Conservation (phyloP, 2,329 filamentous ascomycete genomes). For the Ascochyta koolunga region DNA sequence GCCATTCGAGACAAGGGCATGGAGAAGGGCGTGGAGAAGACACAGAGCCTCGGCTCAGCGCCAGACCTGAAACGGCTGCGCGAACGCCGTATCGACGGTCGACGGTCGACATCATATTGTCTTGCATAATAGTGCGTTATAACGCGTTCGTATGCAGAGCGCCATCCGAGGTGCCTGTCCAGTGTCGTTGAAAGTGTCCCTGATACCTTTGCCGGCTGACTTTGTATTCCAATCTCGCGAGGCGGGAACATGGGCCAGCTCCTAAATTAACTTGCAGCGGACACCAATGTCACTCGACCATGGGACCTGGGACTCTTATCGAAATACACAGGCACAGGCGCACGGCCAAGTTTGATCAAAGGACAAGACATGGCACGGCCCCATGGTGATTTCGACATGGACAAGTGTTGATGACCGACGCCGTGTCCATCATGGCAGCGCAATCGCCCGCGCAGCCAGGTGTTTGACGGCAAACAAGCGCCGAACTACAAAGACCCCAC, state of each 20-base stretch:
- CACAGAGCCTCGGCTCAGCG: slow-evolving; percentile 20
- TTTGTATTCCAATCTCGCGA: slow-evolving; percentile 21
- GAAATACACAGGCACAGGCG: slow-evolving; percentile 10
- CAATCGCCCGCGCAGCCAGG: not conserved
- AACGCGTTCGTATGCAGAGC: not conserved
- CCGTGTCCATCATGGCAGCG: slow-evolving; percentile 18
- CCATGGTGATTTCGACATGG: slow-evolving; percentile 15
- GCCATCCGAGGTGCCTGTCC: not conserved
- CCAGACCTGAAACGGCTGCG: slow-evolving; percentile 1
- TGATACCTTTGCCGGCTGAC: slow-evolving; percentile 14
- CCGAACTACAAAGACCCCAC: slow-evolving; percentile 30
- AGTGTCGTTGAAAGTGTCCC: slow-evolving; percentile 5
- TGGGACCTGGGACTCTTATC: slow-evolving; percentile 14
- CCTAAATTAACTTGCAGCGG: slow-evolving; percentile 26
- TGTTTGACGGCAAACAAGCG: slow-evolving; percentile 18
- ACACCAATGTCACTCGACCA: slow-evolving; percentile 23
- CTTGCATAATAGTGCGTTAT: not conserved
- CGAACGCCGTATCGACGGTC: slow-evolving; percentile 5
- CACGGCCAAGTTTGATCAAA: slow-evolving; percentile 9
- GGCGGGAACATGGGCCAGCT: slow-evolving; percentile 23
- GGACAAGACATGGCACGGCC: slow-evolving; percentile 9
- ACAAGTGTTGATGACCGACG: slow-evolving; percentile 26
- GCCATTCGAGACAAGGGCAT: slow-evolving; percentile 8
- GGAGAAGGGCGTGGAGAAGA: not conserved
- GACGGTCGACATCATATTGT: not conserved